Base-by-base conservation (phyloP, 1,139 yeast species). In the Blastobotrys capitulatus region DNA sequence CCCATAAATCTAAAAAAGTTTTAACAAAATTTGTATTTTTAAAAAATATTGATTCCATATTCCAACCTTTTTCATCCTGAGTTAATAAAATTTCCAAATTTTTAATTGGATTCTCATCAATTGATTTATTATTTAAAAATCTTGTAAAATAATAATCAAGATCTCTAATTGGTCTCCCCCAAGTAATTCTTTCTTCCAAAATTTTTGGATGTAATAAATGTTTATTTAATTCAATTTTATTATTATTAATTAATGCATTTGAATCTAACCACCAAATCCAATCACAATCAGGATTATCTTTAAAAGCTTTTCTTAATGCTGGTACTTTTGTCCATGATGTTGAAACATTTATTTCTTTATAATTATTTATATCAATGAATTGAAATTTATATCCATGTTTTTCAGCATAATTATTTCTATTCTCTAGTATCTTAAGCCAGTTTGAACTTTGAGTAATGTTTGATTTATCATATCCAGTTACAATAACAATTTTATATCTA, bases 181-280 rank as follows among this genome's bases (percentile, higher is more conserved):
- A 63, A 0, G 49, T 2, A 57, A 66, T 8, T 58, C 47, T 26
- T 26, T 26, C 9, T 26, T 26, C 29, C 29, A 26, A 26, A 26
- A 10, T 26, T 26, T 26, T 26, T 7, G 64, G 67, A 38, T 61
- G 54, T 18, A 69, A 56, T 20, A 69, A 36, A 43, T 62, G 65
- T 20, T 52, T 53, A 18, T 64, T 67, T 26, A 69, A 54, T 38
- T 63, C 61, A 6, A 61, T 36, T 18, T 49, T 49, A 15, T 60
- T 59, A 48, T 66, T 63, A 61, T 63, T 61, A 44, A 66, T 64
- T 34, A 66, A 48, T 19, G 61, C 56, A 51, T 66, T 69, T 2
- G 59, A 51, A 42, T 66, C 70, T 20, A 66, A 53, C 69, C 69
- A 66, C 65, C 68, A 64, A 36, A 66, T 53, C 70, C 70, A 66